These are phyloP conservation scores for Eleusine indica DNA, from an alignment of 176 grass and related monocot species.

Conservation along the genomic window DNA sequence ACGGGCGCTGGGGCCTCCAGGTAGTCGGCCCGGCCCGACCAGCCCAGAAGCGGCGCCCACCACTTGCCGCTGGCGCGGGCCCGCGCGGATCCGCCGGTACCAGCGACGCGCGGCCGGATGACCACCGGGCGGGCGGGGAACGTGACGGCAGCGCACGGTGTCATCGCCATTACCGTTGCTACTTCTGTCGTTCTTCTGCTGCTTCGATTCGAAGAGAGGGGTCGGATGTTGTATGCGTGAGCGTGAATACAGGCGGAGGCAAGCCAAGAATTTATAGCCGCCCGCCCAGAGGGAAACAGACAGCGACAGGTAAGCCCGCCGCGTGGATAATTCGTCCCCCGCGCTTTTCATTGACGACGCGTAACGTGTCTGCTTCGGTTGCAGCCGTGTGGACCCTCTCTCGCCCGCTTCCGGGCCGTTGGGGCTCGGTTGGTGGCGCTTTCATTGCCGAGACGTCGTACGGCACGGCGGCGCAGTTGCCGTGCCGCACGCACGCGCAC, in stretches of 20 bases:
- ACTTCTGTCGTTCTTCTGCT: background rate
- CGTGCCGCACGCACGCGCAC: too few relatives aligned
- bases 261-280: too few relatives aligned
- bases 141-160: background rate
- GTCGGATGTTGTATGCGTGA: background rate
- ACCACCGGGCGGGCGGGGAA: constrained; percentile 3
- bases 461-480: too few relatives aligned
- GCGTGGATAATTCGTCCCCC: background rate
- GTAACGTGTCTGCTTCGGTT: too few relatives aligned
- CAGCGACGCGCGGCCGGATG: constrained; percentile 6
- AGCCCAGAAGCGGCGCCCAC: constrained; percentile 75
- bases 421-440: too few relatives aligned
- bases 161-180: constrained; percentile 10
- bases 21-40: constrained; percentile 69
- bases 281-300: background rate
- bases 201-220: background rate
- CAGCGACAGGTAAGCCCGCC: too few relatives aligned
- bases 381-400: too few relatives aligned
- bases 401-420: too few relatives aligned
- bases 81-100: background rate
- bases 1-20: constrained; percentile 36
- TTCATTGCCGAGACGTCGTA: too few relatives aligned
- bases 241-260: too few relatives aligned
- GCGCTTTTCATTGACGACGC: too few relatives aligned
- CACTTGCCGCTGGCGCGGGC: constrained; percentile 37